Evolutionary conservation across 352 stramenopile species (phyloP), one percentile per base, ranked within the genome.

Genomic region (Globisporangium irregulare): DNA sequence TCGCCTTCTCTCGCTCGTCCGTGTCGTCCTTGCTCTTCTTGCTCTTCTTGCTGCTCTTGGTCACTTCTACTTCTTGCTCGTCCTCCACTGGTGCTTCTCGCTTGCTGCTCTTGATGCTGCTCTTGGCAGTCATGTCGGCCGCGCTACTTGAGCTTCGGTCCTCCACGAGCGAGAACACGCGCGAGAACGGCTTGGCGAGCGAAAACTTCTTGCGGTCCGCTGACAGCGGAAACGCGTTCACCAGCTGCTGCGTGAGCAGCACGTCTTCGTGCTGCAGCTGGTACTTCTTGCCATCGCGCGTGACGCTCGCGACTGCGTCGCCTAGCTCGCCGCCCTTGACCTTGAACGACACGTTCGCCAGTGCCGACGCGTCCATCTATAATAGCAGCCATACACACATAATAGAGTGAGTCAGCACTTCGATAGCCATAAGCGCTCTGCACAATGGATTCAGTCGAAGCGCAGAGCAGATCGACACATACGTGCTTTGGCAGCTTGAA

Each of bases 401-500:
- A 66, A 72, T 8, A 12, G 46, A 36, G 18, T 24, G 15, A 24
- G 18, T 51, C 15, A 50, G 43, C 1, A 50, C n/a, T 3, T 6
- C 15, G 27, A 59, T 41, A 32, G 6, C 25, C 27, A 58, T 41
- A 43, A 20, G 6, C 15, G 15, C n/a, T 14, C 29, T 48, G 10
- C 20, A 18, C 56, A 32, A 48, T 43, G 20, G 1, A 41, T 18
- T 20, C 32, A 41, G 15, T 1, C 15, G 36, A 66, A 12, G 27
- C 25, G 27, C 15, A 64, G 14, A 38, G 46, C 20, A 58, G 29
- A 2, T 43, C 14, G 4, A 48, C 0, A 88, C 86, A 59, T 78
- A 93, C 86, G 62, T 90, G 71, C 72, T 92, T 94, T 43, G 86
- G 86, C 25, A 94, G 80, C 73, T 91, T 92, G 66, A 94, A 92